Percentiles rank a stretch among this genome's conserved stretches.
Evolutionary conservation across 2,329 filamentous ascomycete genomes (phyloP).

Genomic region (Ceratocystis harringtonii): DNA sequence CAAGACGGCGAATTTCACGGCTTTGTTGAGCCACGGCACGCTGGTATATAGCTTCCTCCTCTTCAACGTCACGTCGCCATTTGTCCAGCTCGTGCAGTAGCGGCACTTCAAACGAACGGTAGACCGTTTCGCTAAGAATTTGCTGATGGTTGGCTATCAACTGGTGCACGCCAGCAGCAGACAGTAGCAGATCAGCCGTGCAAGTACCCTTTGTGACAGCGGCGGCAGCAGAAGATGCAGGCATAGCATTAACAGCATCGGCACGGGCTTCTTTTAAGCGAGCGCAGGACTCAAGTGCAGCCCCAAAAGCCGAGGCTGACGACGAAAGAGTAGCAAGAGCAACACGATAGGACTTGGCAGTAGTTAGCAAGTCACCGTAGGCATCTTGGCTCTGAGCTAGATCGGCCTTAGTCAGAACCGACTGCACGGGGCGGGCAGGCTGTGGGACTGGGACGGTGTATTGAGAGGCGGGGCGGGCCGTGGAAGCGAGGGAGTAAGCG

Average conservation of each 20-base stretch:
- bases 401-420: slow-evolving; percentile 47
- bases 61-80: slow-evolving; percentile 47
- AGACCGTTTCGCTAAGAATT: slow-evolving; percentile 53
- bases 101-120: slow-evolving; percentile 52
- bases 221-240: slow-evolving; percentile 24
- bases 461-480: slow-evolving; percentile 42
- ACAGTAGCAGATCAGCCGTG: slow-evolving; percentile 48
- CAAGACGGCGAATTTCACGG: slow-evolving; percentile 46
- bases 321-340: slow-evolving; percentile 46
- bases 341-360: slow-evolving; percentile 48
- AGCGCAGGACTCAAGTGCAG: slow-evolving; percentile 52
- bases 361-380: slow-evolving; percentile 45
- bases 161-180: slow-evolving; percentile 50
- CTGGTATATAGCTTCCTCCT: slow-evolving; percentile 47
- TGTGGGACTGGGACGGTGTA: slow-evolving; percentile 48
- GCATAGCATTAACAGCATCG: slow-evolving; percentile 32
- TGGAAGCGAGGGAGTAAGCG: slow-evolving; percentile 48
- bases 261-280: slow-evolving; percentile 51
- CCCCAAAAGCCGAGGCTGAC: slow-evolving; percentile 48
- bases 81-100: slow-evolving; percentile 54
- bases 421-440: slow-evolving; percentile 40
- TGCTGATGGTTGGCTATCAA: slow-evolving; percentile 56
- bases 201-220: slow-evolving; percentile 35
- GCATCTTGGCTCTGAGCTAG: slow-evolving; percentile 47
- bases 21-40: slow-evolving; percentile 39